phyloP scores from a whole-genome alignment of 2,329 filamentous ascomycete species.

The Calonectria pauciramosa region DNA sequence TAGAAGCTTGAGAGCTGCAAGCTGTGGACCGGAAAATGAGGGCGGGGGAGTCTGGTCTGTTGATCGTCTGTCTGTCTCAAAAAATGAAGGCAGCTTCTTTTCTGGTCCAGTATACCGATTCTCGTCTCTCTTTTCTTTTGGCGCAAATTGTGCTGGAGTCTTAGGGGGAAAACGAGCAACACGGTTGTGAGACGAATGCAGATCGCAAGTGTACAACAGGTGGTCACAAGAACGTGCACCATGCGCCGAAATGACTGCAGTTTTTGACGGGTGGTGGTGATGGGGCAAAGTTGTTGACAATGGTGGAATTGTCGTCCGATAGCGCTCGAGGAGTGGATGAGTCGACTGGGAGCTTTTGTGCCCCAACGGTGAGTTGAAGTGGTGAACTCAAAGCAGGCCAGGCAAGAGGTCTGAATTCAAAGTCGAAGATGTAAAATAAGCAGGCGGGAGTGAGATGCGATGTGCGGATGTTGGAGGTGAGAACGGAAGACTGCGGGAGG shows the following conservation, averaged over 20 bases:
- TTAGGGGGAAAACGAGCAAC: neutral
- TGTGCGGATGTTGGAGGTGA: neutral
- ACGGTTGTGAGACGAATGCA: neutral
- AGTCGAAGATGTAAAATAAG: neutral
- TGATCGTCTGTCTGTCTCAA: constrained; percentile 4
- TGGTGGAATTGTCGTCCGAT: constrained; percentile 19
- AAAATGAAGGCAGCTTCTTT: neutral
- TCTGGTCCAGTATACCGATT: neutral
- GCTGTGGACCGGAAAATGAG: constrained; percentile 21
- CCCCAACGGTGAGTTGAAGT: constrained; percentile 1
- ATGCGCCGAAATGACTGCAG: neutral
- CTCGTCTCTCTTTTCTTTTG: neutral
- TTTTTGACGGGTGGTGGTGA: neutral
- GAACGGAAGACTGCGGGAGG: neutral
- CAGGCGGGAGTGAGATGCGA: neutral
- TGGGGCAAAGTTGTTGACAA: neutral
- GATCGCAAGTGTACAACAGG: neutral
- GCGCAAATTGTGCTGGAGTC: neutral
- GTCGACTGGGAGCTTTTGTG: constrained; percentile 2
- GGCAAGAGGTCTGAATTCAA: neutral
- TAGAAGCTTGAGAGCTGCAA: constrained; percentile 15
- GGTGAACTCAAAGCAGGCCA: constrained; percentile 11
- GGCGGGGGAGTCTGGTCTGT: neutral
- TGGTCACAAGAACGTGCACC: neutral
- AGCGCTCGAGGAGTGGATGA: constrained; percentile 10